These are phyloP conservation scores for Cytospora leucostoma DNA, from an alignment of 2,329 filamentous ascomycete genomes.

Conservation along the genomic window DNA sequence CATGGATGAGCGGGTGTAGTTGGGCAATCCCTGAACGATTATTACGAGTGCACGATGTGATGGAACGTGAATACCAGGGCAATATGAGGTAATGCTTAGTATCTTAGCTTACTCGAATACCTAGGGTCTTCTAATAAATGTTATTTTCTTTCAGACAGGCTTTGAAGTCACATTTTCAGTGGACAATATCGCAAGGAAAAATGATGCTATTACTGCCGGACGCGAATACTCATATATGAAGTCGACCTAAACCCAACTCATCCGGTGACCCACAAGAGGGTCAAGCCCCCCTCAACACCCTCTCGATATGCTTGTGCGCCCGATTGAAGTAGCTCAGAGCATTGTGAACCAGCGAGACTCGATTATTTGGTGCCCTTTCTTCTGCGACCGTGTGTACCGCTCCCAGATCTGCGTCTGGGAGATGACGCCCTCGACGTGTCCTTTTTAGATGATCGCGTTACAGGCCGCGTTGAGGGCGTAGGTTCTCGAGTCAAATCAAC, in stretches of 20 bases:
- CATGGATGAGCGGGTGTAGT: neutral
- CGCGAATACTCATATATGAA: constrained; percentile 12
- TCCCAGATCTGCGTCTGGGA: constrained; percentile 43
- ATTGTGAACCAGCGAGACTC: constrained; percentile 16
- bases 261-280: constrained; percentile 7
- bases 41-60: constrained; percentile 18
- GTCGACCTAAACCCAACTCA: constrained; percentile 9
- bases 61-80: neutral
- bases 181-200: neutral
- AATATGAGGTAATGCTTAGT: neutral
- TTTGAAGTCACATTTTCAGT: neutral
- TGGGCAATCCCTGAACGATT: neutral
- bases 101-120: constrained; percentile 21
- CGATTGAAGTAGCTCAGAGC: constrained; percentile 7
- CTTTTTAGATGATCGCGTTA: constrained; percentile 39
- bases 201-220: constrained; percentile 15
- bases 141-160: neutral
- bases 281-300: neutral
- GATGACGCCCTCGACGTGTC: constrained; percentile 36
- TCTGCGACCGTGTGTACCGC: constrained; percentile 35
- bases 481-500: constrained; percentile 39
- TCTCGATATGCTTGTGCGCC: neutral
- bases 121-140: neutral
- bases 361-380: constrained; percentile 26
- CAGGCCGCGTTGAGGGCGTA: constrained; percentile 29